Conservation (phyloP, 2,329 filamentous ascomycete species). For the Kalaharituber pfeilii region DNA sequence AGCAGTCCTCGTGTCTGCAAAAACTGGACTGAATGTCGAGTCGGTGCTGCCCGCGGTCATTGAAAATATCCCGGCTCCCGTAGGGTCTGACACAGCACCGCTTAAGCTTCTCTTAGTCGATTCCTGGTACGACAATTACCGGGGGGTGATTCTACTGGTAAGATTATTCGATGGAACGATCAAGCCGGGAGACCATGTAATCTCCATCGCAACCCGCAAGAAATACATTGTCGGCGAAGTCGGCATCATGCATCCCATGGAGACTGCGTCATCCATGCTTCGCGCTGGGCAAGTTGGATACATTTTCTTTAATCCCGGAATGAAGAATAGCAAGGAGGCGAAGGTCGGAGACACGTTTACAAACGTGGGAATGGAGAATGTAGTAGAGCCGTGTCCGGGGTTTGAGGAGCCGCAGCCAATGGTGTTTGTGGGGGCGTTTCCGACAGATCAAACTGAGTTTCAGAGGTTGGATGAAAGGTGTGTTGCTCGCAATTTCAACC, state of each 20-base stretch:
- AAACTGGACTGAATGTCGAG: constrained; percentile 77
- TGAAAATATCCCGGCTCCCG: constrained; percentile 63
- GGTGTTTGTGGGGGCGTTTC: constrained; percentile 96
- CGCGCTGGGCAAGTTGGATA: constrained; percentile 92
- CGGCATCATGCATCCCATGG: constrained; percentile 84
- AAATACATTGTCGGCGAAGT: constrained; percentile 93
- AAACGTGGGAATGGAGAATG: constrained; percentile 53
- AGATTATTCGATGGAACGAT: constrained; percentile 79
- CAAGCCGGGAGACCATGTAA: constrained; percentile 64
- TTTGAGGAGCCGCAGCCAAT: constrained; percentile 97
- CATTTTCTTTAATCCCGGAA: constrained; percentile 91
- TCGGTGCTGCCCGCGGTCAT: constrained; percentile 72
- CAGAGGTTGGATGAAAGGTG: constrained; percentile 46
- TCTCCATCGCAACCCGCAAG: constrained; percentile 71
- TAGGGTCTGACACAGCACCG: constrained; percentile 54
- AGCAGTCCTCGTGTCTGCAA: constrained; percentile 69
- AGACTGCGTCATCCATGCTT: constrained; percentile 61
- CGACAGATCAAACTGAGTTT: constrained; percentile 78
- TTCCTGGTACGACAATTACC: constrained; percentile 95
- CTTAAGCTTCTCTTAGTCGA: constrained; percentile 79
- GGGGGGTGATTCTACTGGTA: constrained; percentile 80
- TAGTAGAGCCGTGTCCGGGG: constrained; percentile 66
- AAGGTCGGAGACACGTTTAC: constrained; percentile 95
- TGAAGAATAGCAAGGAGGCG: constrained; percentile 91
- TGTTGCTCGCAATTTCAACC: too few species aligned